Base-by-base conservation (phyloP, 768 basidiomycete genomes). In the Agrocybe praecox region DNA sequence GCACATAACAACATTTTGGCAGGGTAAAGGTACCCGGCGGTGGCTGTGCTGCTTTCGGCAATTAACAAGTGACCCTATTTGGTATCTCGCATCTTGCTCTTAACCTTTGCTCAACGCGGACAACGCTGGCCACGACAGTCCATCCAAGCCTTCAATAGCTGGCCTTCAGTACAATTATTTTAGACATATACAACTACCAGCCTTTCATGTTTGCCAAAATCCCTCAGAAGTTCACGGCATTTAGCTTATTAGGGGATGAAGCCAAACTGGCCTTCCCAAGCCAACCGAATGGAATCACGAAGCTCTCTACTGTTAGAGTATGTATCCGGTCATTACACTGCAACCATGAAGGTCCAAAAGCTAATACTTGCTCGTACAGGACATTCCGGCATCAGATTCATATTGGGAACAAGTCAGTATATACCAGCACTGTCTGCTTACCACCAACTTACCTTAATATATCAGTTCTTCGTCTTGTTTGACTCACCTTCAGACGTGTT, bases 401-500 rank as follows among this genome's bases (percentile, higher is more conserved):
- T 95, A 96, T 67, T 96, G 94, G 94, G 82, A 94, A 56, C 94
- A 96, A 76, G 92, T 91, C 61, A 65, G 83, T 65, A 24, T 22
- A 29, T 29, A 47, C 32, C 19, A 19, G 26, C 7, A 11, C 15
- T 19, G 44, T 32, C 6, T 23, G 14, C n/a, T 44, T 17, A 14
- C 19, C 29, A 24, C 36, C 24, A 12, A 34, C 45, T 53, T 26
- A 44, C 55, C 22, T 45, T 26, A 36, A 18, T 22, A 57, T 42
- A 21, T 36, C 65, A 95, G 92, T 97, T 90, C 67, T 87, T 90
- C 61, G 72, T 82, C 46, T 77, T 97, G 17, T 96, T 96, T 68
- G 93, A 96, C 75, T 90, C 92, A 8, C 84, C 92, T 1, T 91
- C 92, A 0, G 94, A 96, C 63, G 93, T 95, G 34, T 95, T 92